phyloP scores from a whole-genome alignment of 495 filamentous ascomycete genomes.

The Hypomontagnella monticulosa region DNA sequence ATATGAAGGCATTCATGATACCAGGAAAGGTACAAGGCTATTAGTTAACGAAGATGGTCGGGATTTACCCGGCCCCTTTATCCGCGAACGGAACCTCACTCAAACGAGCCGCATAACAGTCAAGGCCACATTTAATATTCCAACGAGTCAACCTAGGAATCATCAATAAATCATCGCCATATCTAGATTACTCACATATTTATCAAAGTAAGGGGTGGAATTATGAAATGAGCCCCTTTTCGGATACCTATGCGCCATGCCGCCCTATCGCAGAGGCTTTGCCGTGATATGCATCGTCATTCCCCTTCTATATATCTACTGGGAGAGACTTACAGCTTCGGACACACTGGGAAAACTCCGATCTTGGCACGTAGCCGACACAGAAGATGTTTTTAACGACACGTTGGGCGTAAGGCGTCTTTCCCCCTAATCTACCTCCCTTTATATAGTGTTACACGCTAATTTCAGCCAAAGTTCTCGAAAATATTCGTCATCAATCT shows the following conservation, averaged over 20 bases:
- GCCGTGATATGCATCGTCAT: conserved; percentile 16
- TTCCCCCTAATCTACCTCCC: neutral
- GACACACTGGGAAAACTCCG: neutral
- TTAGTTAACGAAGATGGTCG: no score
- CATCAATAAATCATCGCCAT: neutral
- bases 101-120: conserved; percentile 5
- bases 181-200: neutral
- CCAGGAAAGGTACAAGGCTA: no score
- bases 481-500: conserved; percentile 71
- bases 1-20: no score
- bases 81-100: neutral
- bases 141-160: neutral
- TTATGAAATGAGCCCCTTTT: conserved; percentile 8
- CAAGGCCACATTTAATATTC: conserved; percentile 11
- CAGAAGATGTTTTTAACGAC: conserved; percentile 20
- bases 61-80: conserved; percentile 33
- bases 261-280: conserved; percentile 25
- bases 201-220: neutral
- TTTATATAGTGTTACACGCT: neutral
- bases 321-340: conserved; percentile 2
- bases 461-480: conserved; percentile 57
- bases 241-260: conserved; percentile 11
- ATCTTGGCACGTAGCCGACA: neutral
- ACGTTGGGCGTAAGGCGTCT: conserved; percentile 32
- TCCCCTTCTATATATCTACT: conserved; percentile 35